phyloP scores from a whole-genome alignment of 139 green algal species.

The Raphidocelis subcapitata region DNA sequence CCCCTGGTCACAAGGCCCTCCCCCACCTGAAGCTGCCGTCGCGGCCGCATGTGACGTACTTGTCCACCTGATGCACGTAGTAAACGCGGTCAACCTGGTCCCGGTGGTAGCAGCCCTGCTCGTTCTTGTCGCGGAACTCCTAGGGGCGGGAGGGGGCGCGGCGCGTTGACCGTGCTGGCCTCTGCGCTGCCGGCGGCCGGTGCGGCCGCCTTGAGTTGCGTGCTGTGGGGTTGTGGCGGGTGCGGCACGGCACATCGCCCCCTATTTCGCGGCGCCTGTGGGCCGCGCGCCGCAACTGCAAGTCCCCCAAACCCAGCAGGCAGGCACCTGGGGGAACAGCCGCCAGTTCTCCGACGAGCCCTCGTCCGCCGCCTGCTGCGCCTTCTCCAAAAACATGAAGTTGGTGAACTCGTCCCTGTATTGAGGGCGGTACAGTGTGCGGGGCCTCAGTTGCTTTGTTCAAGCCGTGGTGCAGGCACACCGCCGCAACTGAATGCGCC shows the following conservation, averaged over 20 bases:
- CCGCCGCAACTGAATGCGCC: too few species aligned
- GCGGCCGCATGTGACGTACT: constrained; percentile 71
- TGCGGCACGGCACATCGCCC: too few species aligned
- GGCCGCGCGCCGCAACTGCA: too few species aligned
- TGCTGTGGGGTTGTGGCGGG: too few species aligned
- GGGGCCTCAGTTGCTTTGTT: background rate
- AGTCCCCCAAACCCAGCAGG: too few species aligned
- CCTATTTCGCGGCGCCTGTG: too few species aligned
- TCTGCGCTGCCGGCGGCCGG: too few species aligned
- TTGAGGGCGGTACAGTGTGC: background rate
- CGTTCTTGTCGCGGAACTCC: constrained; percentile 49
- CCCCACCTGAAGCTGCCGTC: constrained; percentile 65
- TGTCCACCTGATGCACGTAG: constrained; percentile 54
- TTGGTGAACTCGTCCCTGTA: constrained; percentile 85
- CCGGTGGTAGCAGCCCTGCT: constrained; percentile 32
- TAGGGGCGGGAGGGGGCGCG: background rate
- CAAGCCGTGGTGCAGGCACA: too few species aligned
- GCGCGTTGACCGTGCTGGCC: background rate
- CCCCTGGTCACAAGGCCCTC: too few species aligned
- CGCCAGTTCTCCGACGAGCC: constrained; percentile 59
- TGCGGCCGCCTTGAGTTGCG: too few species aligned
- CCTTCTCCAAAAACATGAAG: constrained; percentile 81
- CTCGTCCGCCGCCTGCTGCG: constrained; percentile 46
- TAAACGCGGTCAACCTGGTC: constrained; percentile 53
- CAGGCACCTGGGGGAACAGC: constrained; percentile 59